These are phyloP conservation scores for Sarocladiaceae sp. DNA, from an alignment of 2,329 filamentous ascomycete genomes.

Conservation along the genomic window DNA sequence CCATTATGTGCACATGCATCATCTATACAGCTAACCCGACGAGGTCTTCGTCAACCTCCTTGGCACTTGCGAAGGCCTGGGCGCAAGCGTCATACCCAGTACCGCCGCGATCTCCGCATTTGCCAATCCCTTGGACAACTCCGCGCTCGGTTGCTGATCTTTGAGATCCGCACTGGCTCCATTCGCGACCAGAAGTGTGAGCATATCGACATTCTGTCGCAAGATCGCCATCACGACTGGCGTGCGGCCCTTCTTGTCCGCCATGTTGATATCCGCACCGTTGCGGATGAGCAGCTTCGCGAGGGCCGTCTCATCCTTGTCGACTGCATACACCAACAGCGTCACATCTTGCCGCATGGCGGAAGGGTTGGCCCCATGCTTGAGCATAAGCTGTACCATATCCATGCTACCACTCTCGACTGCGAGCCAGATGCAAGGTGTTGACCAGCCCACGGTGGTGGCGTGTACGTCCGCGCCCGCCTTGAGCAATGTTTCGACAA, in stretches of 20 bases:
- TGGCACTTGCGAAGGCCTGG: not conserved
- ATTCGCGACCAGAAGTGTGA: constrained; percentile 22
- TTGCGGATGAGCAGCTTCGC: constrained; percentile 18
- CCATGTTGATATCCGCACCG: constrained; percentile 27
- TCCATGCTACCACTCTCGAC: constrained; percentile 21
- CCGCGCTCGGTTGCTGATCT: constrained; percentile 17
- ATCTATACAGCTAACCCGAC: not conserved
- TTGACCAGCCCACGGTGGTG: constrained; percentile 17
- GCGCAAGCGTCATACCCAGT: constrained; percentile 15
- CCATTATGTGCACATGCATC: no score
- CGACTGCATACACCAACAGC: constrained; percentile 13
- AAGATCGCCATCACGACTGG: constrained; percentile 28
- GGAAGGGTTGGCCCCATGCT: constrained; percentile 22
- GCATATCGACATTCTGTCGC: constrained; percentile 21
- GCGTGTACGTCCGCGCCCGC: constrained; percentile 28
- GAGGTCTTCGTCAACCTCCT: not conserved
- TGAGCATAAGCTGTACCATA: constrained; percentile 22
- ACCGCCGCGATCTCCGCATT: constrained; percentile 21
- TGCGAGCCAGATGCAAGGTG: constrained; percentile 19
- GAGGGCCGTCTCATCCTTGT: constrained; percentile 12
- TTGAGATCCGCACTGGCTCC: constrained; percentile 21
- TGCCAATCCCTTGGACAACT: constrained; percentile 20
- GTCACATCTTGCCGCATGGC: constrained; percentile 15
- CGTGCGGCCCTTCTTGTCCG: constrained; percentile 25
- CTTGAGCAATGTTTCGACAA: constrained; percentile 26